Evolutionary conservation across 169 alveolate species (phyloP).

Genomic region (Eimeria praecox): DNA sequence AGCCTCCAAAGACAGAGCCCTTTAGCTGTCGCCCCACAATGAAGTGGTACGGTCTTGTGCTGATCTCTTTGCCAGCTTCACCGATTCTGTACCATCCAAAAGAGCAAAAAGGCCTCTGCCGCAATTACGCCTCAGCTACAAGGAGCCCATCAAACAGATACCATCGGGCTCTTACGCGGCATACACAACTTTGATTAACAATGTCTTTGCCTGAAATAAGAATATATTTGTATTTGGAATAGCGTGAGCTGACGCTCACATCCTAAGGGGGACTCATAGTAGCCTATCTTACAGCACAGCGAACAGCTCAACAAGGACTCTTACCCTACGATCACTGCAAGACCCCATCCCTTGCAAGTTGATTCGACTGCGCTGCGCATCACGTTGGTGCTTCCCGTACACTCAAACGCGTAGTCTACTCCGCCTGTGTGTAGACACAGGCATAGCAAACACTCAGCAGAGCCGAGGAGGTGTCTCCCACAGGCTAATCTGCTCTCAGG

Average conservation of each 20-base stretch:
- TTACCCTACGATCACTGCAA: slow-evolving; percentile 89
- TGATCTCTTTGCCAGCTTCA: slow-evolving; percentile 87
- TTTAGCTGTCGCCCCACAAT: slow-evolving; percentile 93
- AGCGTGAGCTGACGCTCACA: neutral
- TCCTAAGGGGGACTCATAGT: neutral
- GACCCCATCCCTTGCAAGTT: slow-evolving; percentile 92
- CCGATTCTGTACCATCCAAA: slow-evolving; percentile 49
- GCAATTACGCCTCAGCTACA: neutral
- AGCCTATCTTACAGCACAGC: neutral
- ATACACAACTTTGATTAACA: neutral
- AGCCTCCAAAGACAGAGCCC: slow-evolving; percentile 94
- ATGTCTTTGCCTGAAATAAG: neutral
- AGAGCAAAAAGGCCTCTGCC: neutral
- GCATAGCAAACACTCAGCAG: neutral
- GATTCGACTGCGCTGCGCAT: slow-evolving; percentile 90
- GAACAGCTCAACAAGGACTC: neutral
- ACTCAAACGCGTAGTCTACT: slow-evolving; percentile 92
- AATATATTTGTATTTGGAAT: neutral
- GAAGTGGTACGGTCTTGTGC: slow-evolving; percentile 92
- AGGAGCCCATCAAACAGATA: neutral
- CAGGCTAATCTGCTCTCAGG: neutral
- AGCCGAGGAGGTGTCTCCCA: neutral
- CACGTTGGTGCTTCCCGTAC: slow-evolving; percentile 90
- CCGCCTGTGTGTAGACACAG: slow-evolving; percentile 85
- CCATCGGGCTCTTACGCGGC: neutral